Evolutionary conservation across 2,329 filamentous ascomycete genomes (phyloP).

Genomic region (Hypoxylon sp.): DNA sequence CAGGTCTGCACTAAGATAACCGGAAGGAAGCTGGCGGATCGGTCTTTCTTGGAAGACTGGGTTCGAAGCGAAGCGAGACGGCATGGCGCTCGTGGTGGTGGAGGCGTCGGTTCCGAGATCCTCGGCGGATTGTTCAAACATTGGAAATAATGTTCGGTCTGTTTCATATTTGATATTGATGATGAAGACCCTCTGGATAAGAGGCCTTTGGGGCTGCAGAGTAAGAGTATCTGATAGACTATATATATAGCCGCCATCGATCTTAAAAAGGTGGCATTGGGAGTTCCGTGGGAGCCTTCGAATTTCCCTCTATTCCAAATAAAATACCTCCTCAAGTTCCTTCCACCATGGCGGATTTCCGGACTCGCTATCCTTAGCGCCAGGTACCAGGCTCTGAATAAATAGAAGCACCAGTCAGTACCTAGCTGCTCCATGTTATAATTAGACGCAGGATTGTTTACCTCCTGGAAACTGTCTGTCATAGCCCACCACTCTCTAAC

Average conservation of each 20-base stretch:
- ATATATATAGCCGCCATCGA: background rate
- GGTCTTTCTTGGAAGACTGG: slow-evolving; percentile 68
- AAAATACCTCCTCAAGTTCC: slow-evolving; percentile 78
- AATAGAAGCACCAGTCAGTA: slow-evolving; percentile 12
- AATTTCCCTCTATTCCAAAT: slow-evolving; percentile 58
- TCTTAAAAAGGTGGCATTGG: background rate
- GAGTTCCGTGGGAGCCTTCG: background rate
- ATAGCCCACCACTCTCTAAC: slow-evolving; percentile 85
- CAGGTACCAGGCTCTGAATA: slow-evolving; percentile 67
- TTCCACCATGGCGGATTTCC: slow-evolving; percentile 78
- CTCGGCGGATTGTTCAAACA: slow-evolving; percentile 54
- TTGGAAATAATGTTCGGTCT: slow-evolving; percentile 43
- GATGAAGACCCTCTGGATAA: background rate
- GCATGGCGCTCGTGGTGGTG: slow-evolving; percentile 61
- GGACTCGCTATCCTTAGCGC: slow-evolving; percentile 70
- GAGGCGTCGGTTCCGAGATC: slow-evolving; percentile 53
- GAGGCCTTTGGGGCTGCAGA: background rate
- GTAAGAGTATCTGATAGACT: slow-evolving; percentile 12
- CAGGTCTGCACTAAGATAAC: slow-evolving; percentile 64
- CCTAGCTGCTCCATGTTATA: background rate
- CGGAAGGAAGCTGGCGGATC: slow-evolving; percentile 64
- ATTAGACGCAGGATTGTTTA: slow-evolving; percentile 37
- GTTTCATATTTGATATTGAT: background rate
- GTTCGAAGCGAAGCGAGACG: slow-evolving; percentile 65
- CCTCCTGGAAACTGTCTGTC: slow-evolving; percentile 83